These are phyloP conservation scores for Onygenales sp. DNA, from an alignment of 2,329 filamentous ascomycete genomes.

Conservation along the genomic window DNA sequence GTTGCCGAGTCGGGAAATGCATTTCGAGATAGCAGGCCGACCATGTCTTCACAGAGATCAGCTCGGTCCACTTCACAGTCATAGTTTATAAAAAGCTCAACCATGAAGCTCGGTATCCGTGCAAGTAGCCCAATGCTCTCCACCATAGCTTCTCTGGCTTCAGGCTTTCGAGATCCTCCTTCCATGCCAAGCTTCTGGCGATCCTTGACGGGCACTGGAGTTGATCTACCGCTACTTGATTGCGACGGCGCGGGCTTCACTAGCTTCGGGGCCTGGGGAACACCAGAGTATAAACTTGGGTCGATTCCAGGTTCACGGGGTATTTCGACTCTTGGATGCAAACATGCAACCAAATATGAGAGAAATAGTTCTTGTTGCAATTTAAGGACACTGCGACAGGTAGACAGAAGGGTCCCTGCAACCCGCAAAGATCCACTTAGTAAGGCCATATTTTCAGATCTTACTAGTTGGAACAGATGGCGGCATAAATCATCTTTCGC, in stretches of 20 bases:
- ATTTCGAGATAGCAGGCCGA: conserved; percentile 84
- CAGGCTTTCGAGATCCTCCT: conserved; percentile 82
- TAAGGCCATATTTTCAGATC: conserved; percentile 93
- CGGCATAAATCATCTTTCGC: conserved; percentile 90
- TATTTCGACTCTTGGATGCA: conserved; percentile 91
- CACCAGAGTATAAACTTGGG: conserved; percentile 81
- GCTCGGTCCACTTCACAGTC: conserved; percentile 88
- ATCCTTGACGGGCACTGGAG: conserved; percentile 85
- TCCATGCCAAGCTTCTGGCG: conserved; percentile 87
- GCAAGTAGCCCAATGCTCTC: conserved; percentile 88
- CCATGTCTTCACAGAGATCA: conserved; percentile 90
- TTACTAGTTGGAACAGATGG: conserved; percentile 89
- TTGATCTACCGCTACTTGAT: conserved; percentile 68
- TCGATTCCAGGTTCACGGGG: conserved; percentile 85
- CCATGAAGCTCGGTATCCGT: conserved; percentile 88
- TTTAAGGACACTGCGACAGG: conserved; percentile 82
- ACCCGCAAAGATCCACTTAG: conserved; percentile 88
- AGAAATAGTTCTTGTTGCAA: conserved; percentile 94
- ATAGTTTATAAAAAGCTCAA: conserved; percentile 94
- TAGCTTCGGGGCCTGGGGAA: conserved; percentile 81
- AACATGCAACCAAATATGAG: conserved; percentile 85
- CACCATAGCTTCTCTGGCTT: conserved; percentile 95
- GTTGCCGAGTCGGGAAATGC: conserved; percentile 94
- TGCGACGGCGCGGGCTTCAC: conserved; percentile 72
- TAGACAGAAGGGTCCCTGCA: conserved; percentile 79